Conservation (phyloP, 2,329 filamentous ascomycete genomes). For the Ophiostoma piceae region DNA sequence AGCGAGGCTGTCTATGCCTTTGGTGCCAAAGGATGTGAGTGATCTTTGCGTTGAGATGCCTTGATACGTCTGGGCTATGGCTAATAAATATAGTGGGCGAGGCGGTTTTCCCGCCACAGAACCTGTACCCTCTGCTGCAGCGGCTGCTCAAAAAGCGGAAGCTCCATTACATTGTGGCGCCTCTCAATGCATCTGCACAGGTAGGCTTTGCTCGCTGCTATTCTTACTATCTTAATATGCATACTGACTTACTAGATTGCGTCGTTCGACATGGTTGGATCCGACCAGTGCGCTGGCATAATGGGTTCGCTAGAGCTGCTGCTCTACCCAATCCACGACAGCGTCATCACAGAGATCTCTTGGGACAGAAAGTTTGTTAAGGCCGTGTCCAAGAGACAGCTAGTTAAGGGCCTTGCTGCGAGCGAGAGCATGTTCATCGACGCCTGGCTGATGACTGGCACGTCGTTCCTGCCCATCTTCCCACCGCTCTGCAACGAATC, state of each 20-base stretch:
- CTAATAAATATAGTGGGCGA: conserved; percentile 31
- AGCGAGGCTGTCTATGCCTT: conserved; percentile 81
- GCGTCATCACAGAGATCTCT: conserved; percentile 62
- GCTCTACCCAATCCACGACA: conserved; percentile 75
- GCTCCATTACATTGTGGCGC: conserved; percentile 74
- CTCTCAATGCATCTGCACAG: conserved; percentile 83
- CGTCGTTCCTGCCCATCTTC: conserved; percentile 71
- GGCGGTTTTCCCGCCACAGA: conserved; percentile 67
- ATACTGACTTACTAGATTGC: conserved; percentile 53
- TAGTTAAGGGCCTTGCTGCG: conserved; percentile 63
- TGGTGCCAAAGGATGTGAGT: conserved; percentile 55
- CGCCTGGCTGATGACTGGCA: conserved; percentile 75
- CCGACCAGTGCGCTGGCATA: conserved; percentile 66
- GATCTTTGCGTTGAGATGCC: not conserved
- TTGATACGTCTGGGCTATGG: conserved; percentile 20
- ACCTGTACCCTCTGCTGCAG: conserved; percentile 73
- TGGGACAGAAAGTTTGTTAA: conserved; percentile 63
- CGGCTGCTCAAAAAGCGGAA: conserved; percentile 62
- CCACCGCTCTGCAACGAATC: conserved; percentile 64
- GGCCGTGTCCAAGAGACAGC: conserved; percentile 59
- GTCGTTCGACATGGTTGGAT: conserved; percentile 65
- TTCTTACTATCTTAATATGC: not conserved
- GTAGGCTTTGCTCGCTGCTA: conserved; percentile 39
- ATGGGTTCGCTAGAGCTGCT: conserved; percentile 82
- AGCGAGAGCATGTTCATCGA: conserved; percentile 73